Percentiles rank a stretch among this genome's conserved stretches.
Conservation (phyloP, 1,139 yeast genomes). For the Pichia sp. region DNA sequence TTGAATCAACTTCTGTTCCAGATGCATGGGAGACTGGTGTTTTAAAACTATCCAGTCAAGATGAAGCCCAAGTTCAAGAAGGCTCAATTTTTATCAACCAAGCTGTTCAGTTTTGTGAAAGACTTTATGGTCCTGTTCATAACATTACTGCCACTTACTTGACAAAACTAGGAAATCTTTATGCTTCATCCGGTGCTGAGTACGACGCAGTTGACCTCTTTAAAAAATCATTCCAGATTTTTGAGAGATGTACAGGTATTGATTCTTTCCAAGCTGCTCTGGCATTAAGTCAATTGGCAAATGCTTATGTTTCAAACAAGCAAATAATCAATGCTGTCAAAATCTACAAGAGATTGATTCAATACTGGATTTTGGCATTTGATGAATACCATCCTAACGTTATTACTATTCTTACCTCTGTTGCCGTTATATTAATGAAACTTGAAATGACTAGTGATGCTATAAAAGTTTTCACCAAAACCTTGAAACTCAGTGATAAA, state of each 20-base stretch:
- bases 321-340: conserved; percentile 60
- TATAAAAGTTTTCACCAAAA: conserved; percentile 44
- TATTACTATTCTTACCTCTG: conserved; percentile 60
- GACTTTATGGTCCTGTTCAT: conserved; percentile 78
- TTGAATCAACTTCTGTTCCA: conserved; percentile 63
- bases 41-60: conserved; percentile 35
- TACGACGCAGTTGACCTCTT: conserved; percentile 63
- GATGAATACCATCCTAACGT: conserved; percentile 66
- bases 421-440: conserved; percentile 58
- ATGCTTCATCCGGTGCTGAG: conserved; percentile 28
- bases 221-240: conserved; percentile 66
- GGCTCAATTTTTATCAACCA: conserved; percentile 63
- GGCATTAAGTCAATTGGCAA: conserved; percentile 70
- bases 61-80: conserved; percentile 39
- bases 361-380: conserved; percentile 50
- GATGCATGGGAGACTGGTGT: conserved; percentile 75
- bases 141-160: conserved; percentile 66
- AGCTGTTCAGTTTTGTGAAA: conserved; percentile 70
- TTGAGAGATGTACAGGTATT: conserved; percentile 76
- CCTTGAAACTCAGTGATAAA: conserved; percentile 38
- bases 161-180: conserved; percentile 14
- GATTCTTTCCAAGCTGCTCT: conserved; percentile 77
- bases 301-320: conserved; percentile 59
- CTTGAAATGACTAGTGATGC: conserved; percentile 46
- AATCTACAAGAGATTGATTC: conserved; percentile 57